Conservation (phyloP, 176 grass and related monocot genomes). For the Avena insularis region DNA sequence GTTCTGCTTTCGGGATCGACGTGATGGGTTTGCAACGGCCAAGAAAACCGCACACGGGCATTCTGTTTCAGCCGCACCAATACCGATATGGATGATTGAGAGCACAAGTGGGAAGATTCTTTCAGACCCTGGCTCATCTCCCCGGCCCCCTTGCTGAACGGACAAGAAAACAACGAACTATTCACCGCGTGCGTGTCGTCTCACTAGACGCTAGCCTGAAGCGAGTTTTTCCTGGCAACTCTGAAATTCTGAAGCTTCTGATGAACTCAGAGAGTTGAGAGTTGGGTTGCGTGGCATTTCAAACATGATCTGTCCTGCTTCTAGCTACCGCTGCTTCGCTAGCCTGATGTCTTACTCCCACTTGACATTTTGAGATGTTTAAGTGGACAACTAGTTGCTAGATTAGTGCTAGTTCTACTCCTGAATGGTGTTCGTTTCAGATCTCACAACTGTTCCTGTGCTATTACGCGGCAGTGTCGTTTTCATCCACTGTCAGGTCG, state of each 20-base stretch:
- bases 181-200: neutral
- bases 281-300: too few species aligned
- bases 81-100: neutral
- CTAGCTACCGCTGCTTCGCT: too few species aligned
- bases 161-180: neutral
- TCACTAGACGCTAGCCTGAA: too few species aligned
- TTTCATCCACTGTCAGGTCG: conserved; percentile 7
- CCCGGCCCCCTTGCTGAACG: neutral
- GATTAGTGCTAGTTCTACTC: neutral
- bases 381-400: neutral
- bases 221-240: too few species aligned
- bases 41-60: conserved; percentile 5
- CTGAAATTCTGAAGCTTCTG: too few species aligned
- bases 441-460: conserved; percentile 21
- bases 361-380: neutral
- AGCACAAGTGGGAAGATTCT: neutral
- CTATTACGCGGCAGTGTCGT: neutral
- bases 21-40: neutral
- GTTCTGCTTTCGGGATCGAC: neutral
- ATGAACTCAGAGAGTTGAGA: too few species aligned
- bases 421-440: neutral
- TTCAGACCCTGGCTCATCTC: neutral
- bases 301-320: too few species aligned
- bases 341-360: neutral
- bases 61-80: neutral